Percentiles rank a stretch among this genome's conserved stretches.
phyloP scores from a whole-genome alignment of 2,329 filamentous ascomycete genomes.

The Scopulariopsis brevicaulis region DNA sequence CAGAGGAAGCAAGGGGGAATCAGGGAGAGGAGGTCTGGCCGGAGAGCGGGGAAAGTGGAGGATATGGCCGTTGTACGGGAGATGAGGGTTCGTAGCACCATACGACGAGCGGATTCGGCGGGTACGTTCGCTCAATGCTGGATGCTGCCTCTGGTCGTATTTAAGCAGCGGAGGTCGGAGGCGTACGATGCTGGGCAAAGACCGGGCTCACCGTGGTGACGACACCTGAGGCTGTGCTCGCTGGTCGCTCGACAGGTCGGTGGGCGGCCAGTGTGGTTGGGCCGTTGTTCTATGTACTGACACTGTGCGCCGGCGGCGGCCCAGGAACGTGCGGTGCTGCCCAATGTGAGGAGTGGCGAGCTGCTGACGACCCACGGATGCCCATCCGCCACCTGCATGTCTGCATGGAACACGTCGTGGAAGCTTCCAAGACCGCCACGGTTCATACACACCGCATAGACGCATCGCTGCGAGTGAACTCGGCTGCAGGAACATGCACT shows the following conservation, averaged over 20 bases:
- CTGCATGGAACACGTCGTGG: too few relatives aligned
- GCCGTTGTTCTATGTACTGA: not conserved
- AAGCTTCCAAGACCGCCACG: too few relatives aligned
- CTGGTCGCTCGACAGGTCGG: not conserved
- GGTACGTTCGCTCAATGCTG: not conserved
- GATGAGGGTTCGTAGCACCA: not conserved
- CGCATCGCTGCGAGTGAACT: not conserved
- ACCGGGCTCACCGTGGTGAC: slow-evolving; percentile 1
- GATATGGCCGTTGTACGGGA: not conserved
- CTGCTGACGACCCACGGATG: too few relatives aligned
- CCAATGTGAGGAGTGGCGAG: too few relatives aligned
- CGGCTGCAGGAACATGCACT: not conserved
- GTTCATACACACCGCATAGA: not conserved
- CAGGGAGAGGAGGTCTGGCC: not conserved
- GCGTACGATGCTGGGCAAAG: not conserved
- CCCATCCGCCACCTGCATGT: too few relatives aligned
- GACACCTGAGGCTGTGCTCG: slow-evolving; percentile 5
- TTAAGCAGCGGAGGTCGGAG: not conserved
- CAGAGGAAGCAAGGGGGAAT: not conserved
- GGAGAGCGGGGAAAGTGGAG: not conserved
- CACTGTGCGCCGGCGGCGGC: not conserved
- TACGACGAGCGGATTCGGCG: not conserved
- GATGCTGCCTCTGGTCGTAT: not conserved
- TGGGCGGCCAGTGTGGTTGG: not conserved
- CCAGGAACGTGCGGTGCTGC: too few relatives aligned